phyloP scores from a whole-genome alignment of 2,329 filamentous ascomycete genomes.

The Pleoardoris graminearum region DNA sequence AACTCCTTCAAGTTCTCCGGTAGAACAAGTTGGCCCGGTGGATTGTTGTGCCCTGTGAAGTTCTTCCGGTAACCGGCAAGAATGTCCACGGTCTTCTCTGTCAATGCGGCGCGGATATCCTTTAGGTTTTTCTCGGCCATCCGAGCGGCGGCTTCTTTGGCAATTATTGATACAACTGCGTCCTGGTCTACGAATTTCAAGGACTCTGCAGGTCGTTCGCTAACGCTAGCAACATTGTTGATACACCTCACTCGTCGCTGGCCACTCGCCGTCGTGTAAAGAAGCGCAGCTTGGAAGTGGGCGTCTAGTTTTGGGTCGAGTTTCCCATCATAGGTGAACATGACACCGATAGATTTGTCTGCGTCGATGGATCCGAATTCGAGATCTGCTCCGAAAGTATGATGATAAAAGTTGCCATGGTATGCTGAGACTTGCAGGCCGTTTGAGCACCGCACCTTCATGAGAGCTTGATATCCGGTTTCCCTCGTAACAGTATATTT shows the following conservation, averaged over 20 bases:
- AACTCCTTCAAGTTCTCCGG: constrained; percentile 96
- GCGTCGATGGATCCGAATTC: constrained; percentile 91
- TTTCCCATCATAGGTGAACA: constrained; percentile 95
- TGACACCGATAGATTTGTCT: constrained; percentile 89
- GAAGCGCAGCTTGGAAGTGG: constrained; percentile 92
- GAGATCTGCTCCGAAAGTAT: constrained; percentile 91
- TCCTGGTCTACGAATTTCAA: constrained; percentile 97
- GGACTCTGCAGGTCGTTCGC: constrained; percentile 76
- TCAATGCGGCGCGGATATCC: constrained; percentile 79
- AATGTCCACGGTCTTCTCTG: constrained; percentile 91
- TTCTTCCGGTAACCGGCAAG: constrained; percentile 91
- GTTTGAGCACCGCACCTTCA: constrained; percentile 98
- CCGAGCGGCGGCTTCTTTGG: constrained; percentile 91
- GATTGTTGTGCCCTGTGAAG: constrained; percentile 79
- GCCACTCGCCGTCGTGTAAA: constrained; percentile 90
- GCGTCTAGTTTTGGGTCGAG: constrained; percentile 95
- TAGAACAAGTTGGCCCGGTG: constrained; percentile 89
- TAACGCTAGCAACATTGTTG: constrained; percentile 91
- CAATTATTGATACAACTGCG: constrained; percentile 82
- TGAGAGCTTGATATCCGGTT: constrained; percentile 91
- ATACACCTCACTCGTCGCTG: constrained; percentile 89
- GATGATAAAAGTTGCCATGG: constrained; percentile 94
- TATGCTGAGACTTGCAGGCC: constrained; percentile 92
- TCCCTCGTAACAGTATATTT: constrained; percentile 84
- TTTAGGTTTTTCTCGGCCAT: constrained; percentile 77